Evolutionary conservation across 768 basidiomycete species (phyloP).

Genomic region (Lentinula aciculospora): DNA sequence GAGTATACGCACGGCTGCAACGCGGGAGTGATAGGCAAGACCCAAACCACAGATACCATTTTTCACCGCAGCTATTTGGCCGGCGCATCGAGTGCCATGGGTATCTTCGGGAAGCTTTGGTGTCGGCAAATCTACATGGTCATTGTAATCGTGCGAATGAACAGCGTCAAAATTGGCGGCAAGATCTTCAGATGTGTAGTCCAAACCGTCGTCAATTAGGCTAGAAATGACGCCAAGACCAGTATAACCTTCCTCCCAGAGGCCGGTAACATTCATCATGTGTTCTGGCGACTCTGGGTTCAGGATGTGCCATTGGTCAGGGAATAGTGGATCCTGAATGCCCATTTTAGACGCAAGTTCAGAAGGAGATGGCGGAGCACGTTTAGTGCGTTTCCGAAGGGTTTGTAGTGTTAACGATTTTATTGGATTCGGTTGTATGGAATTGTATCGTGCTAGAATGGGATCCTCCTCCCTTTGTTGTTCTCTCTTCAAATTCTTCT

Average conservation of each 20-base stretch:
- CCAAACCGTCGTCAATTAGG: slow-evolving; percentile 93
- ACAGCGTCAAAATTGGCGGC: slow-evolving; percentile 84
- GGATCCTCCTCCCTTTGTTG: slow-evolving; percentile 38
- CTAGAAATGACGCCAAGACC: slow-evolving; percentile 85
- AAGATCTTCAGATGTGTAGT: slow-evolving; percentile 84
- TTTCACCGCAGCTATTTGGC: slow-evolving; percentile 89
- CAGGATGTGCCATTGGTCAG: slow-evolving; percentile 92
- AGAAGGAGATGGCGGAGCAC: slow-evolving; percentile 59
- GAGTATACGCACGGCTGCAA: slow-evolving; percentile 93
- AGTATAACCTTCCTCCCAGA: slow-evolving; percentile 90
- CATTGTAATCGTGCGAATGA: slow-evolving; percentile 95
- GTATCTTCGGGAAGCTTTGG: slow-evolving; percentile 89
- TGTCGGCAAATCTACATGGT: slow-evolving; percentile 81
- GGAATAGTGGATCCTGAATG: slow-evolving; percentile 79
- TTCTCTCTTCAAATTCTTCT: slow-evolving; percentile 27
- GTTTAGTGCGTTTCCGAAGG: slow-evolving; percentile 62
- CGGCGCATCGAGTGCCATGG: slow-evolving; percentile 97
- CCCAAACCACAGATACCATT: slow-evolving; percentile 95
- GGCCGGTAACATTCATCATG: slow-evolving; percentile 86
- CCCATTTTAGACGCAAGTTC: slow-evolving; percentile 54
- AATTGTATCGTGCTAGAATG: slow-evolving; percentile 44
- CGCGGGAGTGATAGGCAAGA: slow-evolving; percentile 85
- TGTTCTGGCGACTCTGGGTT: slow-evolving; percentile 79
- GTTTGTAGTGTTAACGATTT: slow-evolving; percentile 56
- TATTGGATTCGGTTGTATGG: slow-evolving; percentile 42